Evolutionary conservation across 495 filamentous ascomycete genomes (phyloP), one percentile per base, ranked within the genome.

Genomic region (Xylaria bambusicola): DNA sequence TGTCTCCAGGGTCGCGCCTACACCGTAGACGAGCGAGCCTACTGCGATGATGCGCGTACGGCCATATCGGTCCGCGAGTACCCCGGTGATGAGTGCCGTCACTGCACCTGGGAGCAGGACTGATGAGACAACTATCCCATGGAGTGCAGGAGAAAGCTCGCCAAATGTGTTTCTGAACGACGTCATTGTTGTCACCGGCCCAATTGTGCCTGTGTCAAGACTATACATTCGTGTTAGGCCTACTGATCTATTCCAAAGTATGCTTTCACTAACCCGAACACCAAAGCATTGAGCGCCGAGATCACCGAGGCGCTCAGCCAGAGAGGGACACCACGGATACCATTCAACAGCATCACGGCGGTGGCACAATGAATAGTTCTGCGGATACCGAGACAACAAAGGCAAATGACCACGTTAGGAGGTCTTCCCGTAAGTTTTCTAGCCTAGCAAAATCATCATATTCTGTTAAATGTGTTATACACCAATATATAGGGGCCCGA

Each of bases 121-220:
- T 3, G 80, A 78, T 0, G 86, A 88, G 24, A 88, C 83, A 9
- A 84, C 76, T 13, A 87, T 69, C 3, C 85, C 84, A 60, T 82
- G 82, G 17, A 86, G 65, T 1, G 78, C 77, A 10, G 85, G 73
- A 9, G 83, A 81, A 27, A 84, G 74, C 29, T 66, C 63, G 3
- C 84, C 81, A 56, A 88, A 82, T n/a, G 72, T 67, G 6, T 60
- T 47, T 10, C 64, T 68, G 66, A 86, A 88, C 40, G 72, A 64
- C 0, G 74, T 72, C 86, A 89, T 88, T 31, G 76, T 73, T 9
- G 84, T 88, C 0, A 86, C 70, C 9, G 84, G 80, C 0, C 86
- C 86, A 52, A 88, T 86, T 15, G 77, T 80, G 3, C 86, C 84
- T 0, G 83, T 88, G 55, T 88, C 84, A 62, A 82, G 76, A 3